Base-by-base conservation (phyloP, 2,329 filamentous ascomycete genomes). In the Aspergillus brasiliensis region DNA sequence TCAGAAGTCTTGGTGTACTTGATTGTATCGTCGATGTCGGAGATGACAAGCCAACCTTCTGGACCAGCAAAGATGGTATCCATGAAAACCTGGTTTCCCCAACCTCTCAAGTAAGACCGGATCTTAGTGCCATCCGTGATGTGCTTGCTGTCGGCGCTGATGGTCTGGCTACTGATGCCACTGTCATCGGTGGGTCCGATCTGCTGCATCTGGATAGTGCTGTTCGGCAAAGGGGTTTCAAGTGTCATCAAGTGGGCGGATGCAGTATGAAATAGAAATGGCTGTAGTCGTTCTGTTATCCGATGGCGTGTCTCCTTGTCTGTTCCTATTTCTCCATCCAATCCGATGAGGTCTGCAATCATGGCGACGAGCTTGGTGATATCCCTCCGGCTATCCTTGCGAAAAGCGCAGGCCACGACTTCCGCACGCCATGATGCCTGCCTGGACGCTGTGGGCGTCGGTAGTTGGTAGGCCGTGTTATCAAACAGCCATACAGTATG, bases 11-110 rank as follows among this genome's bases (percentile, higher is more conserved):
- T 83, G 0, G 94, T 97, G 66, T 93, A 81, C 77, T 98, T 97
- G 81, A 98, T 96, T 0, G 93, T 97, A 76, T 98, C 94, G 72
- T 98, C 95, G 66, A 98, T 86, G 69, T 98, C 94, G 40, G 90
- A 94, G 64, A 97, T 88, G 11, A 98, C 79, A 11, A 86, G 86
- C 92, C 92, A 97, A 7, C 94, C 93, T 51, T 90, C 86, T 0
- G 89, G 85, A 17, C 86, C 87, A 0, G 91, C 90, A 69, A 90
- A 92, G 17, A 87, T 84, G 0, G 91, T 96, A 61, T 85, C 84
- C 82, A 90, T 88, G 42, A 86, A 70, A 0, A 88, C 86, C 1
- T 56, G 59, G n/a, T 63, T 57, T 23, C 58, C 62, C 57, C 68
- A 75, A 10, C 68, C 57, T 2, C 68, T 67, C 17, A 73, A 60